A percentile compares a stretch with the other conserved stretches of the same genome.
These are phyloP conservation scores for Toxoplasma gondii DNA, from an alignment of 169 alveolate species.

Conservation along the genomic window DNA sequence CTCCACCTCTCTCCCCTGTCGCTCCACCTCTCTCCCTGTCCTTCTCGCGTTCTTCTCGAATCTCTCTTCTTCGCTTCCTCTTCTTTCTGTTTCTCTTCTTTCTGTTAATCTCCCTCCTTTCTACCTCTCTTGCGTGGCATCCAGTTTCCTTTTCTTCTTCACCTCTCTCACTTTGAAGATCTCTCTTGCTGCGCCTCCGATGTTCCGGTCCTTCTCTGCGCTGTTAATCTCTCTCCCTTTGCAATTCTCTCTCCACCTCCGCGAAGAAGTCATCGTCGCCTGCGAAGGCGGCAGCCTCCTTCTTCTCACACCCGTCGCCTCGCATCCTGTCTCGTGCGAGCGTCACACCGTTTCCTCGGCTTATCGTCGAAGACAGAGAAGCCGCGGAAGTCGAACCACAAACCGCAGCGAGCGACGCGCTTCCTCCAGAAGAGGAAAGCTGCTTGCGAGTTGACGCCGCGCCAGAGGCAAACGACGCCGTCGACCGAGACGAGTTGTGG, in stretches of 20 bases:
- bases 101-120: no score
- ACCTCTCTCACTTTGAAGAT: not conserved
- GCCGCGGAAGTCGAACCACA: not conserved
- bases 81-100: no score
- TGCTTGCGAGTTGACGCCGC: not conserved
- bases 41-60: no score
- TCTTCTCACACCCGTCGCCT: no score
- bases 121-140: no score
- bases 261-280: not conserved
- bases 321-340: no score
- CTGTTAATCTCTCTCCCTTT: not conserved
- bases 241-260: conserved; percentile 3
- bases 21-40: no score
- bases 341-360: no score
- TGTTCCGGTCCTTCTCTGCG: not conserved
- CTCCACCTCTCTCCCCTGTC: no score
- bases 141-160: not conserved
- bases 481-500: not conserved
- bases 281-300: not conserved
- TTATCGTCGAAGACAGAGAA: not conserved
- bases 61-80: no score
- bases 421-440: not conserved
- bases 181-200: not conserved
- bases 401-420: not conserved
- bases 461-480: not conserved